Base-by-base conservation (phyloP, 108 stramenopile species). In the Epithemia pelagica region DNA sequence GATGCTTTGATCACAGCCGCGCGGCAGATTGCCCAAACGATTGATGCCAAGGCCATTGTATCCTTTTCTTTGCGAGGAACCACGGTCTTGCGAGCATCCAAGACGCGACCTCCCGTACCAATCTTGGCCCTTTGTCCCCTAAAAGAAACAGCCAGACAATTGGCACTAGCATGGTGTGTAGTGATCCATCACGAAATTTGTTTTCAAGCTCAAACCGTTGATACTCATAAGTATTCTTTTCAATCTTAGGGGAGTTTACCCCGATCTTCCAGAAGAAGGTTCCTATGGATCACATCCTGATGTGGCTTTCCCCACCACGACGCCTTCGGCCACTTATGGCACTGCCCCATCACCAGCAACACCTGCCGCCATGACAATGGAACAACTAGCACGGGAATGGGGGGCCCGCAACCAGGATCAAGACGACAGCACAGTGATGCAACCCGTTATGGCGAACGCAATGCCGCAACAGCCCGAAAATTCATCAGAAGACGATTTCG, bases 121-220 rank as follows among this genome's bases (percentile, higher is more conserved):
- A 94, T 98, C 62, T 66, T 96, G 80, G 97, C 92, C n/a, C 79
- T 96, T 46, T 95, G 94, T 32, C 93, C 95, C 1, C 88, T 91
- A 68, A 82, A 81, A 68, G 87, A 92, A 62, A 95, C 89, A 27
- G 89, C 94, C 25, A 77, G 97, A 59, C 88, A 91, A 67, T 78
- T 97, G 28, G 84, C 94, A 30, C 72, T 97, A 70, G 71, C 72
- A 32, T 97, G 97, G 96, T 46, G 15, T 15, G 37, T 46, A 46
- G 15, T 15, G 10, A 46, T 10, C 15, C 10, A 46, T 5, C 5
- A 46, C 37, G 37, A n/a, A n/a, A n/a, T n/a, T n/a, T n/a, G n/a
- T n/a, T n/a, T n/a, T n/a, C n/a, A n/a, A n/a, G n/a, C n/a, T n/a
- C n/a, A n/a, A n/a, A n/a, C n/a, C n/a, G n/a, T n/a, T n/a, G n/a